Conservation (phyloP, 768 basidiomycete genomes). For the Rhizopogon vinicolor region DNA sequence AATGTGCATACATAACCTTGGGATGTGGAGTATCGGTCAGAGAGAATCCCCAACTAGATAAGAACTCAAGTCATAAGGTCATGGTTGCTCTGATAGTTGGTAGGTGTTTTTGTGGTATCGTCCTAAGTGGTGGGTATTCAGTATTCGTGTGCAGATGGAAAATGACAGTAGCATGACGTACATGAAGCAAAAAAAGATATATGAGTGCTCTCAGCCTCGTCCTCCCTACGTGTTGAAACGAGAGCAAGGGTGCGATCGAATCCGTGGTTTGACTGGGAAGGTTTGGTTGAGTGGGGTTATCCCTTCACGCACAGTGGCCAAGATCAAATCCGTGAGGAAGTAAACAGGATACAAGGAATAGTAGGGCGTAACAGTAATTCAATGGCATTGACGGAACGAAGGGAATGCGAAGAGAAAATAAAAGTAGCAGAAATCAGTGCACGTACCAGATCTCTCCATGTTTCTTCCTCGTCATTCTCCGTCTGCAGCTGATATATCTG, state of each 20-base stretch:
- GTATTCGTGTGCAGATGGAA: not conserved
- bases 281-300: conserved; percentile 2
- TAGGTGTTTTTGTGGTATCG: not conserved
- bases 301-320: not conserved
- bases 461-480: conserved; percentile 80
- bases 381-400: not conserved
- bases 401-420: not conserved
- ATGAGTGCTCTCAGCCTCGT: conserved; percentile 30
- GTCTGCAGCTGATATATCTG: conserved; percentile 86
- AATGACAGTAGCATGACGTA: not conserved
- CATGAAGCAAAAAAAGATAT: not conserved
- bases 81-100: not conserved
- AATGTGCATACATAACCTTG: not conserved
- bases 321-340: conserved; percentile 2
- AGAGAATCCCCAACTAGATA: not conserved
- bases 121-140: not conserved
- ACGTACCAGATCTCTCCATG: conserved; percentile 75
- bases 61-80: not conserved
- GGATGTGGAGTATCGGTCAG: not conserved
- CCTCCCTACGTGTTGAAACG: conserved; percentile 52
- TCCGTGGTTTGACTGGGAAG: conserved; percentile 60
- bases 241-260: conserved; percentile 65
- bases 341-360: not conserved
- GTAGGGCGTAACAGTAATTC: no score
- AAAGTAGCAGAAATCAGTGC: not conserved